Evolutionary conservation across 2,329 filamentous ascomycete species (phyloP).

Genomic region (Chaetomium sp.): DNA sequence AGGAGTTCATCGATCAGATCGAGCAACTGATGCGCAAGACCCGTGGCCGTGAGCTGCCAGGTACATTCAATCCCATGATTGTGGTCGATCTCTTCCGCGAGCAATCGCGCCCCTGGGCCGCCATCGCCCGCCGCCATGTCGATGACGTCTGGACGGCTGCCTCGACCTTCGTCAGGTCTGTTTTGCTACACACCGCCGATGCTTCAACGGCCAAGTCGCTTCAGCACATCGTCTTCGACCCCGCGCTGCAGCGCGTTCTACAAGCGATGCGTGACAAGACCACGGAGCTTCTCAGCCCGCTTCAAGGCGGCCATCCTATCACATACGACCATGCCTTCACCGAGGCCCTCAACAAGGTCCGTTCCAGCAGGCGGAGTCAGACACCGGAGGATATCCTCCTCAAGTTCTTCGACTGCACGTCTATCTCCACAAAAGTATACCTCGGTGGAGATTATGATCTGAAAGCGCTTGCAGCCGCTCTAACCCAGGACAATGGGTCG

Average conservation of each 20-base stretch:
- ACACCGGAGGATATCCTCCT: neutral
- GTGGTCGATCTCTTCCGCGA: constrained; percentile 54
- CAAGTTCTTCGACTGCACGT: constrained; percentile 1
- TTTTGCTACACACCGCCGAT: constrained; percentile 34
- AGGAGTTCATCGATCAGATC: constrained; percentile 36
- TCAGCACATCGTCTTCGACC: constrained; percentile 26
- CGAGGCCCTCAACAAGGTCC: constrained; percentile 31
- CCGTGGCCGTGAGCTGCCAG: constrained; percentile 51
- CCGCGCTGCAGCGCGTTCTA: constrained; percentile 25
- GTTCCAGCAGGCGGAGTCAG: constrained; percentile 15
- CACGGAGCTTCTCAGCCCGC: constrained; percentile 40
- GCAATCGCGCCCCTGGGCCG: constrained; percentile 50
- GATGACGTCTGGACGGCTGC: constrained; percentile 41
- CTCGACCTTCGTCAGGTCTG: constrained; percentile 40
- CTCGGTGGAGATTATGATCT: neutral
- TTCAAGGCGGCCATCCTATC: constrained; percentile 38
- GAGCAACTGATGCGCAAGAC: constrained; percentile 32
- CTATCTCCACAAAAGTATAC: neutral
- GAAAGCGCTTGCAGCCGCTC: neutral
- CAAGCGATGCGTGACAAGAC: constrained; percentile 36
- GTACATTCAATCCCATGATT: constrained; percentile 54
- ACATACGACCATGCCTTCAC: constrained; percentile 47
- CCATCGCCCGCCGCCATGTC: constrained; percentile 42
- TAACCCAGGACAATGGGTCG: constrained; percentile 14
- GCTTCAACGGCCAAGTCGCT: constrained; percentile 33